Evolutionary conservation across 768 basidiomycete genomes (phyloP).

Genomic region (Sistotremastrum niveocremeum): DNA sequence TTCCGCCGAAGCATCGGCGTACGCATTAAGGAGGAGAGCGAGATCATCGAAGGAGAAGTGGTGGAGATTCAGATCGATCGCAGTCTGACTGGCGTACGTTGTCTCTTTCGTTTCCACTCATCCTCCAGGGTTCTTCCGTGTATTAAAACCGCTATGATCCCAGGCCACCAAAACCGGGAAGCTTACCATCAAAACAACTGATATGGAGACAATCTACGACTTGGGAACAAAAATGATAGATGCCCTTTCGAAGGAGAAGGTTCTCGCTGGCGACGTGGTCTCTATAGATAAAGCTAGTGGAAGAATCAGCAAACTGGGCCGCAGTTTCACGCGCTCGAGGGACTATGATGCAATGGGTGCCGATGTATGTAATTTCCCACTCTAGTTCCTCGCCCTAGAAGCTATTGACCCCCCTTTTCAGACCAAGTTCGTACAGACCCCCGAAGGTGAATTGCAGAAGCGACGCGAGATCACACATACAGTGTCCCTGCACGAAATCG

Average conservation of each 20-base stretch:
- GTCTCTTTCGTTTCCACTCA: neutral
- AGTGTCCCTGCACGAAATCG: conserved; percentile 95
- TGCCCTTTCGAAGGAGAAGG: conserved; percentile 91
- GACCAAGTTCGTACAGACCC: conserved; percentile 98
- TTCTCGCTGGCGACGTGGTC: conserved; percentile 87
- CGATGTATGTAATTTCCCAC: conserved; percentile 50
- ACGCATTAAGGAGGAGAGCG: conserved; percentile 93
- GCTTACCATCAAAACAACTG: conserved; percentile 93
- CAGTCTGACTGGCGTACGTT: conserved; percentile 81
- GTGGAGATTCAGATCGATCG: conserved; percentile 98
- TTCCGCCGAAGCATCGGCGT: conserved; percentile 95
- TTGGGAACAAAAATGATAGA: conserved; percentile 99
- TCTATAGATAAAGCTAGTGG: conserved; percentile 97
- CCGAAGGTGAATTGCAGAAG: conserved; percentile 95
- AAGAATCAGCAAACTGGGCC: conserved; percentile 89
- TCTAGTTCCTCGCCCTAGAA: neutral
- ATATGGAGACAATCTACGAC: conserved; percentile 99
- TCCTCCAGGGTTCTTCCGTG: neutral
- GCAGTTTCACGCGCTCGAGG: conserved; percentile 91
- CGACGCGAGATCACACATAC: conserved; percentile 96
- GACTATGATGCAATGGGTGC: conserved; percentile 99
- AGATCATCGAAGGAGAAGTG: conserved; percentile 95
- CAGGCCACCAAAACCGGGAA: conserved; percentile 98
- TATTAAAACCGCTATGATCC: neutral
- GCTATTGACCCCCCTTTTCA: conserved; percentile 19